Percentiles rank a stretch among this genome's conserved stretches.
Conservation (phyloP, 768 basidiomycete species). For the Paxillus rubicundulus region DNA sequence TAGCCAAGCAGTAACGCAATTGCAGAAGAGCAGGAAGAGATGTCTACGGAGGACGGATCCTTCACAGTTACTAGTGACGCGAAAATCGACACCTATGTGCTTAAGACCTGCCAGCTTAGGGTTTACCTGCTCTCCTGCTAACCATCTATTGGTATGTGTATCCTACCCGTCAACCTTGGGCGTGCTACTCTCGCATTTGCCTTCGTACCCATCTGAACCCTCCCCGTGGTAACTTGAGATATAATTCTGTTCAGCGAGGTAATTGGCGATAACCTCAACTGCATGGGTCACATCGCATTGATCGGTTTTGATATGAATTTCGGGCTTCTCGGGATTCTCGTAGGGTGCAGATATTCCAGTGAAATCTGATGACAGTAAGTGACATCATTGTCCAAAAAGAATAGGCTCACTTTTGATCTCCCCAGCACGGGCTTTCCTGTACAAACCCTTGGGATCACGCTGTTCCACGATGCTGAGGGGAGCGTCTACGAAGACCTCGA, state of each 20-base stretch:
- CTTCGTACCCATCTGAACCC: conserved; percentile 14
- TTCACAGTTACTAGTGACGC: conserved; percentile 6
- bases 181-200: conserved; percentile 7
- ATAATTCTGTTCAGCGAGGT: conserved; percentile 67
- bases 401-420: conserved; percentile 81
- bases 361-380: conserved; percentile 64
- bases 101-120: background rate
- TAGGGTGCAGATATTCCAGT: conserved; percentile 98
- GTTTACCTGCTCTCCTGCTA: conserved; percentile 12
- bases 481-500: conserved; percentile 95
- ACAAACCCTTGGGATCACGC: conserved; percentile 96
- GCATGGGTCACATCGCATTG: conserved; percentile 74
- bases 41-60: conserved; percentile 22
- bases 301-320: conserved; percentile 90
- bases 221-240: conserved; percentile 35
- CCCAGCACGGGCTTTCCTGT: conserved; percentile 93
- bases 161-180: conserved; percentile 6
- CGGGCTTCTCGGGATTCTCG: conserved; percentile 80
- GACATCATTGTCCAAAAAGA: background rate
- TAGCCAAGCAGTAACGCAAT: conserved; percentile 49
- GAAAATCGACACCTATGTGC: conserved; percentile 8
- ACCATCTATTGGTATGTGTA: conserved; percentile 17
- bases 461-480: conserved; percentile 84
- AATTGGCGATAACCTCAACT: conserved; percentile 74
- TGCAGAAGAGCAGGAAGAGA: conserved; percentile 62